These are phyloP conservation scores for Adansonia madagascariensis DNA, from an alignment of 441 rosid genomes.

Conservation along the genomic window DNA sequence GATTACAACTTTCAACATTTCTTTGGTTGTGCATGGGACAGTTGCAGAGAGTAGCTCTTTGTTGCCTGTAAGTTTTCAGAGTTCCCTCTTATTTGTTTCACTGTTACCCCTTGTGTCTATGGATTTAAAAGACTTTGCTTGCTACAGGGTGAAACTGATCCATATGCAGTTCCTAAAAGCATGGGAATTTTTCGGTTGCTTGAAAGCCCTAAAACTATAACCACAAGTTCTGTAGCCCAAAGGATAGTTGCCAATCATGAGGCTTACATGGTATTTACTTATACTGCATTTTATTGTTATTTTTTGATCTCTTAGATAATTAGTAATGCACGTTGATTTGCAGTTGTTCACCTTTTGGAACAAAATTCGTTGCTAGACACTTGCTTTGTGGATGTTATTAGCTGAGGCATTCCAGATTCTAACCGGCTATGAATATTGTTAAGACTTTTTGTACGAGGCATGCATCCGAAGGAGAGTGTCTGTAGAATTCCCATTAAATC, in stretches of 20 bases:
- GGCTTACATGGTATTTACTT: constrained; percentile 62
- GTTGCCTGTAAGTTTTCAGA: constrained; percentile 42
- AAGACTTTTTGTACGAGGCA: not conserved
- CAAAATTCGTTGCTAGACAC: not conserved
- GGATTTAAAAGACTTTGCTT: constrained; percentile 21
- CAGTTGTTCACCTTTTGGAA: not conserved
- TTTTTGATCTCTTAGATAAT: not conserved
- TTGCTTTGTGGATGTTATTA: not conserved
- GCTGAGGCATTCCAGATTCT: not conserved
- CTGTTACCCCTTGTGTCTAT: not conserved
- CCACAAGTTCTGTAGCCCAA: constrained; percentile 73
- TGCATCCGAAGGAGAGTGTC: not conserved
- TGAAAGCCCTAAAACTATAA: constrained; percentile 76
- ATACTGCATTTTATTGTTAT: not conserved
- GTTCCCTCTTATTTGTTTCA: constrained; percentile 6
- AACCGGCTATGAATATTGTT: not conserved
- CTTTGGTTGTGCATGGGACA: constrained; percentile 87
- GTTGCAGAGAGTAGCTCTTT: constrained; percentile 63
- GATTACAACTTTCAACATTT: constrained; percentile 90
- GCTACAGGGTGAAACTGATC: constrained; percentile 68
- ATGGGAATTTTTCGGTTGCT: constrained; percentile 76
- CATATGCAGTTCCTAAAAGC: constrained; percentile 76
- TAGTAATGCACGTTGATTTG: not conserved
- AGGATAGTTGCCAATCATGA: constrained; percentile 90
- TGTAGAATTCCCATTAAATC: not conserved